phyloP scores from a whole-genome alignment of 306 rosid species.

The Benincasa hispida region DNA sequence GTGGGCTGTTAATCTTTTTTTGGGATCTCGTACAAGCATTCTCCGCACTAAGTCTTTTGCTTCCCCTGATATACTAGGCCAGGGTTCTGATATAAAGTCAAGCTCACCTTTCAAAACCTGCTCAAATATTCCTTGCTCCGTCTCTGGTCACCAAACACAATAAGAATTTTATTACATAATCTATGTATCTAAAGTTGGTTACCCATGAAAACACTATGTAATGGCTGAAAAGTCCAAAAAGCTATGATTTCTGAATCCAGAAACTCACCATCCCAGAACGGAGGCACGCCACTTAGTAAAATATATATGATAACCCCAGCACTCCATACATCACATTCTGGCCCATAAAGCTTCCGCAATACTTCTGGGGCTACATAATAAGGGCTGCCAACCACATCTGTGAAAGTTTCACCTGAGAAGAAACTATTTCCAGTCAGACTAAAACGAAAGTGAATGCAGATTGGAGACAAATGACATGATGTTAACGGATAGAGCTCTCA shows the following conservation, averaged over 20 bases:
- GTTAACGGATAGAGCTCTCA: background rate
- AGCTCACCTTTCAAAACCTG: constrained; percentile 91
- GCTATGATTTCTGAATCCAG: background rate
- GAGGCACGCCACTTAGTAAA: constrained; percentile 88
- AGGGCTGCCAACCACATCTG: constrained; percentile 97
- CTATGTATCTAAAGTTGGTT: background rate
- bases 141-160: constrained; percentile 38
- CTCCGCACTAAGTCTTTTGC: constrained; percentile 85
- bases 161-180: background rate
- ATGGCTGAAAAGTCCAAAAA: background rate
- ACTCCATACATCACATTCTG: constrained; percentile 94
- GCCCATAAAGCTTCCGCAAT: constrained; percentile 71
- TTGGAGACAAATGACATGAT: background rate
- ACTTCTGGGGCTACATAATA: constrained; percentile 99
- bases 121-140: constrained; percentile 94
- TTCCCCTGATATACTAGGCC: constrained; percentile 82
- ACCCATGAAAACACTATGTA: background rate
- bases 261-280: constrained; percentile 91
- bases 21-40: constrained; percentile 87
- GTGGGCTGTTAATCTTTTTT: constrained; percentile 71
- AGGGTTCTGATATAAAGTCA: constrained; percentile 86
- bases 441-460: background rate
- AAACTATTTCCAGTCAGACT: constrained; percentile 1
- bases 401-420: constrained; percentile 67
- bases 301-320: constrained; percentile 94